A percentile compares a stretch with the other conserved stretches of the same genome.
phyloP scores from a whole-genome alignment of 305 asterid species.

The Rubia balearica region DNA sequence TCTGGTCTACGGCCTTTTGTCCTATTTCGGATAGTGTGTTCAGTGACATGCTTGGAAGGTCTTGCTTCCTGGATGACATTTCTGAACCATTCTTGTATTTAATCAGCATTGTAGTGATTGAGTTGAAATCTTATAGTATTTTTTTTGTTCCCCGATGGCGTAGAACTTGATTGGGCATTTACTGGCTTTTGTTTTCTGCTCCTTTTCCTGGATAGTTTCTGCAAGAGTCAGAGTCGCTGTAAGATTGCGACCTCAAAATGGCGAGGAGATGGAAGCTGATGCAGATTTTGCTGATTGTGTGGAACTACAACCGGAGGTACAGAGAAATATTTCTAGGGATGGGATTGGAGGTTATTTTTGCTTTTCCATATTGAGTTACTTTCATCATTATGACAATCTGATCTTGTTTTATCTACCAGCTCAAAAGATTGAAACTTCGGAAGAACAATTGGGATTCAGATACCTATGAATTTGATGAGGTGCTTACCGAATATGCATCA shows the following conservation, averaged over 20 bases:
- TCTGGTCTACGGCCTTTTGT: background rate
- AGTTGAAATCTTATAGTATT: background rate
- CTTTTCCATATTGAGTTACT: constrained; percentile 8
- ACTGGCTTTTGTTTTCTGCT: background rate
- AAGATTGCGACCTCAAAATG: constrained; percentile 84
- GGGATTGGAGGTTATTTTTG: background rate
- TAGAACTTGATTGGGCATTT: background rate
- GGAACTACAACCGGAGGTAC: constrained; percentile 96
- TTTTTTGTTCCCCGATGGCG: background rate
- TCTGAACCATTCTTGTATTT: background rate
- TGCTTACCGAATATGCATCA: constrained; percentile 88
- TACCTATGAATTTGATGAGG: constrained; percentile 93
- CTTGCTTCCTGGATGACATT: background rate
- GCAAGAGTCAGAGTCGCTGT: constrained; percentile 97
- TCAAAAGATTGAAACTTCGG: constrained; percentile 87
- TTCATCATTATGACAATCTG: constrained; percentile 9
- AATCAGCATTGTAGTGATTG: background rate
- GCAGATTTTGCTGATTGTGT: constrained; percentile 99
- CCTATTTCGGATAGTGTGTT: background rate
- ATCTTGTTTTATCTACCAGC: constrained; percentile 36
- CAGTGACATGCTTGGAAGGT: background rate
- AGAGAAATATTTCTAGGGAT: constrained; percentile 12
- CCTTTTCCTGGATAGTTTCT: constrained; percentile 36
- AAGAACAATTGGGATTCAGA: constrained; percentile 99
- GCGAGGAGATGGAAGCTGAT: constrained; percentile 89